These are phyloP conservation scores for Penicillium sp. DNA, from an alignment of 2,329 filamentous ascomycete genomes.

Conservation along the genomic window DNA sequence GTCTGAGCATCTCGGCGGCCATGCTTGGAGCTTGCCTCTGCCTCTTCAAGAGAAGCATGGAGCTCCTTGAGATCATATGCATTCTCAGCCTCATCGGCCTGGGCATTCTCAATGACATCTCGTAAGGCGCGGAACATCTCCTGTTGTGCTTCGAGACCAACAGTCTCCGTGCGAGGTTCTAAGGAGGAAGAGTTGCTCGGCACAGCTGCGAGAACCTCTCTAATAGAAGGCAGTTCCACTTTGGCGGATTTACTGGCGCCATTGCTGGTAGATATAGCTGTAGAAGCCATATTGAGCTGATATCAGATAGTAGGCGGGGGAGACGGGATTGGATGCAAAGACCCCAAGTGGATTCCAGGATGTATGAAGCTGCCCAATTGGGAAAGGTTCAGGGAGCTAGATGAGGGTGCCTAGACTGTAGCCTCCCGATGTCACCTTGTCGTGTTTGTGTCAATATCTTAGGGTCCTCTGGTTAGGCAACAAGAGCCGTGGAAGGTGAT, in stretches of 20 bases:
- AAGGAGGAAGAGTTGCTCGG: constrained; percentile 22
- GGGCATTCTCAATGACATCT: constrained; percentile 28
- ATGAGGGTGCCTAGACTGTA: constrained; percentile 8
- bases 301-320: constrained; percentile 7
- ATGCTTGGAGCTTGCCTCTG: constrained; percentile 26
- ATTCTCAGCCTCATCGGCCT: constrained; percentile 25
- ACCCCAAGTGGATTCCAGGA: constrained; percentile 1
- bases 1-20: constrained; percentile 22
- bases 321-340: background rate
- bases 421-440: constrained; percentile 1
- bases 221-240: constrained; percentile 28
- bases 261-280: constrained; percentile 14
- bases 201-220: constrained; percentile 28
- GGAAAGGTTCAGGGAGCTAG: constrained; percentile 1
- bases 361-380: background rate
- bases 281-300: constrained; percentile 17
- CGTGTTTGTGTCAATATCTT: no score
- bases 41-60: constrained; percentile 31
- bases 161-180: constrained; percentile 13
- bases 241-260: constrained; percentile 3
- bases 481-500: background rate
- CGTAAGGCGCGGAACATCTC: constrained; percentile 39
- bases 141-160: constrained; percentile 33
- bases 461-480: constrained; percentile 1
- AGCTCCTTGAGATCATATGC: constrained; percentile 31